Percentiles rank a stretch among this genome's conserved stretches.
Evolutionary conservation across 2,329 filamentous ascomycete genomes (phyloP).

Genomic region (Diaporthe capsici): DNA sequence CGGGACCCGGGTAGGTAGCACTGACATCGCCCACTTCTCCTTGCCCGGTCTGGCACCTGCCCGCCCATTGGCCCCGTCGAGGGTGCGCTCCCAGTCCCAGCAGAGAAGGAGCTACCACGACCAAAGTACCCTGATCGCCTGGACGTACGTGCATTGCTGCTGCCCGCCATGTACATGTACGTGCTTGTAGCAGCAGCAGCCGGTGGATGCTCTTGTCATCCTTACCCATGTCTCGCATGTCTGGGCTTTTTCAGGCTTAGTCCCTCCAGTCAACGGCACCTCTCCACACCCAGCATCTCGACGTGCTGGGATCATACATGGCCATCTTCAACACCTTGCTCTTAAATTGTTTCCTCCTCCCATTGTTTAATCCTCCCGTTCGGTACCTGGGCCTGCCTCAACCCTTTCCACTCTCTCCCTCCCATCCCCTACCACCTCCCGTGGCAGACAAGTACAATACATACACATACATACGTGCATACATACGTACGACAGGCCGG

Average conservation of each 20-base stretch:
- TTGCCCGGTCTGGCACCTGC: slow-evolving; percentile 9
- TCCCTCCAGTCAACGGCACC: slow-evolving; percentile 52
- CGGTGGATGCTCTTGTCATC: slow-evolving; percentile 47
- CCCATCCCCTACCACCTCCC: neutral
- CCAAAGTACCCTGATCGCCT: slow-evolving; percentile 23
- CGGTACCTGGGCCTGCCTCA: slow-evolving; percentile 39
- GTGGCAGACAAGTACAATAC: neutral
- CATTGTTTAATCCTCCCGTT: slow-evolving; percentile 44
- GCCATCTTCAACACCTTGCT: slow-evolving; percentile 38
- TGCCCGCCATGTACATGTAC: neutral
- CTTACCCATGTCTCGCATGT: slow-evolving; percentile 55
- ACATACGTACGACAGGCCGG: neutral
- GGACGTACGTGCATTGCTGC: neutral
- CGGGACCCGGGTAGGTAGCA: slow-evolving; percentile 35
- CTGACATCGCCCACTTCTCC: slow-evolving; percentile 33
- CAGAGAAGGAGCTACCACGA: slow-evolving; percentile 8
- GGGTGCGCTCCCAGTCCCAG: neutral
- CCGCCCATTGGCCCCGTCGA: slow-evolving; percentile 17
- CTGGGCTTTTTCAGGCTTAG: slow-evolving; percentile 57
- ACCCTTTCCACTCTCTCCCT: neutral
- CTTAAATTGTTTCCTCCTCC: slow-evolving; percentile 50
- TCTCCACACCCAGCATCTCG: slow-evolving; percentile 50
- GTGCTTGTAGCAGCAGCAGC: neutral
- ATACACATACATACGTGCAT: neutral
- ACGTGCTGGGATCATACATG: slow-evolving; percentile 48